Evolutionary conservation across 2,329 filamentous ascomycete species (phyloP), one percentile per base, ranked within the genome.

Genomic region (Aaosphaeria pasadenensis): DNA sequence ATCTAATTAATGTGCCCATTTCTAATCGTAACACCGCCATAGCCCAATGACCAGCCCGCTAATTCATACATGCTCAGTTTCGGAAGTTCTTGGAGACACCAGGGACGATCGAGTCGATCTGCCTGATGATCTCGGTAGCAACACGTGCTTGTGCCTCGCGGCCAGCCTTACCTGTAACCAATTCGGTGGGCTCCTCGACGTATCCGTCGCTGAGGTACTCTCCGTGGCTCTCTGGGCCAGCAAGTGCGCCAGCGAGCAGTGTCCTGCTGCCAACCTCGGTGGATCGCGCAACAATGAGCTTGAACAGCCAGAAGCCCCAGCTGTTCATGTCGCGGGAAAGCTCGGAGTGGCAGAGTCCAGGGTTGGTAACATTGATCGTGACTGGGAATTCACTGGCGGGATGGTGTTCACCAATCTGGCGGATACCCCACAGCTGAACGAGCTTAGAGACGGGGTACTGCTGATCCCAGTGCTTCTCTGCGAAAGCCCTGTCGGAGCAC

Each of bases 241-340:
- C 55, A 6, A 57, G 42, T 2, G 62, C 73, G 0, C 67, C 72
- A 51, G 70, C 57, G 1, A 74, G 71, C 17, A 76, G 56, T 1
- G 66, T 74, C 28, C 73, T 52, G 7, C 60, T 61, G 0, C 74
- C 74, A 2, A 70, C 67, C 47, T 75, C 72, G 0, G 69, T 72
- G 2, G 60, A 66, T 1, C 72, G 55, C 5, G 65, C 71, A 7
- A 69, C 49, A 4, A 64, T 29, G 6, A 56, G 47, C 5, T 55
- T 52, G 11, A 59, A 4, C 6, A 66, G 35, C 1, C 17, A 43
- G 0, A 58, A 11, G 4, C n/a, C 32, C 11, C 28, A 45, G 1
- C 53, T 51, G 1, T 13, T 28, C 17, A 24, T 24, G 9, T 64
- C 59, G 30, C 63, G 58, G 3, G 49, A 30, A 4, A 66, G 52